Conservation (phyloP, 805 yeast species). For the Scheffersomyces lignosus region DNA sequence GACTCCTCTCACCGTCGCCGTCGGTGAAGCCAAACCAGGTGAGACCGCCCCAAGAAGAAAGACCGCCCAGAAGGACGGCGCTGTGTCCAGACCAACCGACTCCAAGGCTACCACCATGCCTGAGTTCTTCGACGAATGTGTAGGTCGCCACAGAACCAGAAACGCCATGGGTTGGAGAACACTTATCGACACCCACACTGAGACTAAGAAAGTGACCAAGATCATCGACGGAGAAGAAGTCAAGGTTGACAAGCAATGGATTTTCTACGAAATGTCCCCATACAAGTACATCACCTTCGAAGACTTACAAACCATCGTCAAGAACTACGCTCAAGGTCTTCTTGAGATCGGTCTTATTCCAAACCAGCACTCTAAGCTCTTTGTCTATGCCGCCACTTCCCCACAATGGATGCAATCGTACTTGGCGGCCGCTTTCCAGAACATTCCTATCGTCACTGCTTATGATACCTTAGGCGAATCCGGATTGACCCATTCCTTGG, state of each 20-base stretch:
- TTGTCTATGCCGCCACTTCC: slow-evolving; percentile 86
- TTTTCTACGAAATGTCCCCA: slow-evolving; percentile 72
- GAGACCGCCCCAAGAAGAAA: slow-evolving; percentile 85
- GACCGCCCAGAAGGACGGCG: slow-evolving; percentile 47
- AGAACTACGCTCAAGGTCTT: slow-evolving; percentile 72
- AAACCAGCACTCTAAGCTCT: slow-evolving; percentile 59
- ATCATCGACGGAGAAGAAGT: slow-evolving; percentile 72
- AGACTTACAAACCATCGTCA: slow-evolving; percentile 52
- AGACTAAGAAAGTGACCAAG: slow-evolving; percentile 72
- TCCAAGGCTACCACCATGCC: slow-evolving; percentile 66
- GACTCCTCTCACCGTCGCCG: slow-evolving; percentile 49
- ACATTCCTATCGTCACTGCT: slow-evolving; percentile 89
- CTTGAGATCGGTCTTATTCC: slow-evolving; percentile 71
- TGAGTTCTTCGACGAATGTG: slow-evolving; percentile 66
- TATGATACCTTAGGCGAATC: slow-evolving; percentile 92
- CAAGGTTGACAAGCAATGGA: slow-evolving; percentile 83
- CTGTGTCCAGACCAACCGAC: slow-evolving; percentile 62
- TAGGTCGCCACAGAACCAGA: slow-evolving; percentile 52
- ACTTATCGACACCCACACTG: slow-evolving; percentile 69
- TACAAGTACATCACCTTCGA: slow-evolving; percentile 67
- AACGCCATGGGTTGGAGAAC: slow-evolving; percentile 79
- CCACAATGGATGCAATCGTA: slow-evolving; percentile 89
- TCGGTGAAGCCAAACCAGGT: slow-evolving; percentile 69
- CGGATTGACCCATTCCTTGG: slow-evolving; percentile 82
- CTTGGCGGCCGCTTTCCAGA: slow-evolving; percentile 73